phyloP scores from a whole-genome alignment of 164 flowering plant species.

The Liriodendron chinense region DNA sequence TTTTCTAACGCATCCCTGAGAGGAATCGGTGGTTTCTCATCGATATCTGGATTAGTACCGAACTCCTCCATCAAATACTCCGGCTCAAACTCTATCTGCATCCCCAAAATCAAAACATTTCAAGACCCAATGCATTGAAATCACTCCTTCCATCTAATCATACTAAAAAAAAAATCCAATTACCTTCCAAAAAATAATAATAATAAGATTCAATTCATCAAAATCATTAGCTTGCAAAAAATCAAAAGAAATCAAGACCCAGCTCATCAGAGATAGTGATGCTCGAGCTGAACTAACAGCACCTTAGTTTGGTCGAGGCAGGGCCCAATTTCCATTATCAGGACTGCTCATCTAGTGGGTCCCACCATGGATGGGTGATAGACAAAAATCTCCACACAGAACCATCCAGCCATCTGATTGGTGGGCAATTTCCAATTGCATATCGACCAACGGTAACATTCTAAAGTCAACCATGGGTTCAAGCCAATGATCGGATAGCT shows the following conservation, averaged over 20 bases:
- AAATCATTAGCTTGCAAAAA: too few species aligned
- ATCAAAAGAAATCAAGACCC: too few species aligned
- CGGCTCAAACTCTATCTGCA: conserved; percentile 85
- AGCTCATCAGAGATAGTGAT: too few species aligned
- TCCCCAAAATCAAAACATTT: conserved; percentile 6
- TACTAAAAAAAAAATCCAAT: neutral
- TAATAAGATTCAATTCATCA: too few species aligned
- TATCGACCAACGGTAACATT: neutral
- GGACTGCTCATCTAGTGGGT: neutral
- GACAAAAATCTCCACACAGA: too few species aligned
- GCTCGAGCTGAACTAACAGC: too few species aligned
- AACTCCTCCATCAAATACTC: conserved; percentile 79
- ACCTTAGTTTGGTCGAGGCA: too few species aligned
- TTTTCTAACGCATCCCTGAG: conserved; percentile 81
- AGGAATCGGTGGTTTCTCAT: conserved; percentile 79
- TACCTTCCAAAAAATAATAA: neutral
- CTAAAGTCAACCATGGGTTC: neutral
- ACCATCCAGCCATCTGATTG: neutral
- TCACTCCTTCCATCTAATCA: too few species aligned
- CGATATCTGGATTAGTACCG: conserved; percentile 72
- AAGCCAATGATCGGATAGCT: neutral
- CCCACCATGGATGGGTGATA: neutral
- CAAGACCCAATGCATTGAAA: neutral
- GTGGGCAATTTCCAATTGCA: neutral
- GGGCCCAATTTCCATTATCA: neutral